Conservation (phyloP, 2,329 filamentous ascomycete genomes). For the Xylariaceae sp. region DNA sequence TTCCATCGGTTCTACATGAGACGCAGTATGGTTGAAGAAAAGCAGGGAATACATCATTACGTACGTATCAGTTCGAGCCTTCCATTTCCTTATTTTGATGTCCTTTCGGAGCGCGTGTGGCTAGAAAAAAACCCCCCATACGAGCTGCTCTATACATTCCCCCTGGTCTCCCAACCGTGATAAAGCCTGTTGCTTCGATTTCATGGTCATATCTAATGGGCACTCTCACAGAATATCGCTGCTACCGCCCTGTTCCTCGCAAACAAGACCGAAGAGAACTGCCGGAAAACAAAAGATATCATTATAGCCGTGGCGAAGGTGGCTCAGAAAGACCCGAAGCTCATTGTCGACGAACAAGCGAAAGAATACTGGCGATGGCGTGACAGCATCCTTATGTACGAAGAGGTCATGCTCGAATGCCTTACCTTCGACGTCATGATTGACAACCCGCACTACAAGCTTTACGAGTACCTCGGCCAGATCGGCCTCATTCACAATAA, state of each 20-base stretch:
- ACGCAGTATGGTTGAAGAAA: constrained; percentile 69
- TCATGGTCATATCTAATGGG: constrained; percentile 14
- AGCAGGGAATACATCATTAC: constrained; percentile 81
- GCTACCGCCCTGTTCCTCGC: constrained; percentile 89
- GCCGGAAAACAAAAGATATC: constrained; percentile 89
- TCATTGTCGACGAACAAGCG: constrained; percentile 90
- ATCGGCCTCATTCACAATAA: constrained; percentile 75
- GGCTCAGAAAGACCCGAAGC: constrained; percentile 82
- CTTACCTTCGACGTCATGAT: constrained; percentile 92
- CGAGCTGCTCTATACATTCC: background rate
- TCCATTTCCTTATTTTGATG: background rate
- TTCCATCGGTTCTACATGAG: constrained; percentile 97
- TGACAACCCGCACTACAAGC: constrained; percentile 77
- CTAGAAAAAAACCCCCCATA: background rate
- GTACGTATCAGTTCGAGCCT: constrained; percentile 43
- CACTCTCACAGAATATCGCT: constrained; percentile 60
- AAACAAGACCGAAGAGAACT: constrained; percentile 96
- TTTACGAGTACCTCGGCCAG: constrained; percentile 74
- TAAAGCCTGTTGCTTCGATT: background rate
- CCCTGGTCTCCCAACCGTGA: background rate
- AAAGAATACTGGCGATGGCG: constrained; percentile 99
- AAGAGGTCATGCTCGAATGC: constrained; percentile 85
- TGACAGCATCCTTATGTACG: constrained; percentile 85
- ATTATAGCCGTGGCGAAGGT: constrained; percentile 92
- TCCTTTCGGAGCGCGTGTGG: background rate